phyloP scores from a whole-genome alignment of 768 basidiomycete species.

The Daedaleopsis sinensis region DNA sequence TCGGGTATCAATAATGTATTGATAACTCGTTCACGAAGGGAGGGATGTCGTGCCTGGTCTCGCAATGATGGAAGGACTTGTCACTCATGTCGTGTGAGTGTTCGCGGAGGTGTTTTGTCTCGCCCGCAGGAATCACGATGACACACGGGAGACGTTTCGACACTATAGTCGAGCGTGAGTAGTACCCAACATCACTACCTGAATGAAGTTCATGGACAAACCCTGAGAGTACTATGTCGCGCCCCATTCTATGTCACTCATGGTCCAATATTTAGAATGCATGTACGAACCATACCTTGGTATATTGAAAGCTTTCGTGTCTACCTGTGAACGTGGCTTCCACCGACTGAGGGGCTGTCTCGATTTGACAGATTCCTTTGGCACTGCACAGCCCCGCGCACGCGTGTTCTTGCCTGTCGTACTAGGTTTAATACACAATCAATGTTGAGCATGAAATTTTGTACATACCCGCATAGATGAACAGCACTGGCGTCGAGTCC shows the following conservation, averaged over 20 bases:
- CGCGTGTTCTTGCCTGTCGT: constrained; percentile 50
- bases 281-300: no score
- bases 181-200: no score
- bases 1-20: neutral
- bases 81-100: constrained; percentile 52
- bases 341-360: constrained; percentile 59
- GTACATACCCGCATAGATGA: constrained; percentile 61
- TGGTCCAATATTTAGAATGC: no score
- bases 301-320: constrained; percentile 66
- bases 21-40: no score
- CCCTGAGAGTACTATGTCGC: constrained; percentile 65
- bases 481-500: constrained; percentile 41
- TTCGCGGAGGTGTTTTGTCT: constrained; percentile 45
- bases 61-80: constrained; percentile 56
- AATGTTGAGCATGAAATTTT: neutral
- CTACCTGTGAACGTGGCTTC: constrained; percentile 63
- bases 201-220: no score
- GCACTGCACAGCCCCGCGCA: constrained; percentile 47
- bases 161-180: no score
- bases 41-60: constrained; percentile 42
- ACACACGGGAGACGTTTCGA: constrained; percentile 54
- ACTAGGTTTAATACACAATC: neutral
- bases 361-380: constrained; percentile 58
- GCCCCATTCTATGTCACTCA: no score
- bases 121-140: constrained; percentile 46